Conservation (phyloP, 2,329 filamentous ascomycete genomes). For the Diaporthe ilicicola region DNA sequence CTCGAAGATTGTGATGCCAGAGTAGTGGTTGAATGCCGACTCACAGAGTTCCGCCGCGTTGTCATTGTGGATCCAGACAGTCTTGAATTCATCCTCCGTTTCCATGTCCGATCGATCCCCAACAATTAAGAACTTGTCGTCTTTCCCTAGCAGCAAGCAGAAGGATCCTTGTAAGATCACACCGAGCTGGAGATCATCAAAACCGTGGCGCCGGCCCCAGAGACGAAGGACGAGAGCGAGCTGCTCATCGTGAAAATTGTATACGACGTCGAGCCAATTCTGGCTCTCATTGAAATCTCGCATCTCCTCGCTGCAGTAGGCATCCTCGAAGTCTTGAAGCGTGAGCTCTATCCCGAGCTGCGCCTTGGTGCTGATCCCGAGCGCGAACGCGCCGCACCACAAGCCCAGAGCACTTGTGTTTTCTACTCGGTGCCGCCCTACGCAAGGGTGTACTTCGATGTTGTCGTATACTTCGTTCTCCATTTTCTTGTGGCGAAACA, state of each 20-base stretch:
- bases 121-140: background rate
- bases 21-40: background rate
- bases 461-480: too few species aligned
- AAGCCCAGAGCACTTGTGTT: background rate
- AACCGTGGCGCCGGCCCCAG: background rate
- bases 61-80: background rate
- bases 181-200: background rate
- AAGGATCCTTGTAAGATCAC: background rate
- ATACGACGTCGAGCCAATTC: fast-evolving
- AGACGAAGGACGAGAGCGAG: background rate
- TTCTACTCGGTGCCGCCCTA: background rate
- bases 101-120: background rate
- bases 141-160: background rate
- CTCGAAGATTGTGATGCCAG: background rate
- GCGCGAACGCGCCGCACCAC: background rate
- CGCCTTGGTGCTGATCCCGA: background rate
- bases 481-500: too few species aligned
- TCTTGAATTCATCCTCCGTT: background rate
- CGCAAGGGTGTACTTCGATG: background rate
- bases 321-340: background rate
- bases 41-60: background rate
- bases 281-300: background rate
- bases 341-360: background rate
- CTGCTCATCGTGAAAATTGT: background rate
- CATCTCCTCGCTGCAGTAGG: background rate